Evolutionary conservation across 768 basidiomycete species (phyloP).

Genomic region (Rubroboletus satanas): DNA sequence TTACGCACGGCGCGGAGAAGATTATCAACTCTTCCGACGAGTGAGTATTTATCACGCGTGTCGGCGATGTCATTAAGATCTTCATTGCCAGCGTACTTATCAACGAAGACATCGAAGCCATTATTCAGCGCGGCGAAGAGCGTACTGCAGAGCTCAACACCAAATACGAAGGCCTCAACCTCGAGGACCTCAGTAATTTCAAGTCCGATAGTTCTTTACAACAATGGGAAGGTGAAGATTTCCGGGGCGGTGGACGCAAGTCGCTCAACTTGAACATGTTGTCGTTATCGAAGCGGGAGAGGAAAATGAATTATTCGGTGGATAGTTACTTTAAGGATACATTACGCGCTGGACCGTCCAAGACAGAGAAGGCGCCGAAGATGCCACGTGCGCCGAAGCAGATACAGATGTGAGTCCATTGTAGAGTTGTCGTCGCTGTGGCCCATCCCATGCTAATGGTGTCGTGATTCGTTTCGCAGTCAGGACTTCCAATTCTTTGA

Average conservation of each 20-base stretch:
- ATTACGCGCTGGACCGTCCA: conserved; percentile 73
- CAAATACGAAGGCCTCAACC: conserved; percentile 88
- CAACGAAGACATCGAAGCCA: conserved; percentile 90
- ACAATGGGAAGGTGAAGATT: conserved; percentile 96
- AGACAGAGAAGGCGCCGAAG: conserved; percentile 78
- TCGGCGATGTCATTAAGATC: not conserved
- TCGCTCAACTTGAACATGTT: conserved; percentile 70
- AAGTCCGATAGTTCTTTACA: conserved; percentile 89
- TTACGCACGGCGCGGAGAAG: conserved; percentile 94
- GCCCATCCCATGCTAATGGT: not conserved
- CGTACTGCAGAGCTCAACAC: conserved; percentile 82
- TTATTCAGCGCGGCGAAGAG: conserved; percentile 88
- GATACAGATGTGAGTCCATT: conserved; percentile 63
- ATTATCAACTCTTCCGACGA: conserved; percentile 81
- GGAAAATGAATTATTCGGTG: conserved; percentile 91
- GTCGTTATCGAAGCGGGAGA: conserved; percentile 88
- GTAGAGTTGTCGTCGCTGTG: not conserved
- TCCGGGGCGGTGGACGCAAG: conserved; percentile 73
- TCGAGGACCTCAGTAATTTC: conserved; percentile 96
- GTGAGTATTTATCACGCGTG: conserved; percentile 39
- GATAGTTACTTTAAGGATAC: conserved; percentile 95
- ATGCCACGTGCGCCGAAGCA: conserved; percentile 86
- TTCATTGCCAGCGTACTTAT: conserved; percentile 53
- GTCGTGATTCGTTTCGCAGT: conserved; percentile 35
- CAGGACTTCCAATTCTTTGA: conserved; percentile 99